Conservation (phyloP, 2,329 filamentous ascomycete species). For the Polytolypa hystricis region DNA sequence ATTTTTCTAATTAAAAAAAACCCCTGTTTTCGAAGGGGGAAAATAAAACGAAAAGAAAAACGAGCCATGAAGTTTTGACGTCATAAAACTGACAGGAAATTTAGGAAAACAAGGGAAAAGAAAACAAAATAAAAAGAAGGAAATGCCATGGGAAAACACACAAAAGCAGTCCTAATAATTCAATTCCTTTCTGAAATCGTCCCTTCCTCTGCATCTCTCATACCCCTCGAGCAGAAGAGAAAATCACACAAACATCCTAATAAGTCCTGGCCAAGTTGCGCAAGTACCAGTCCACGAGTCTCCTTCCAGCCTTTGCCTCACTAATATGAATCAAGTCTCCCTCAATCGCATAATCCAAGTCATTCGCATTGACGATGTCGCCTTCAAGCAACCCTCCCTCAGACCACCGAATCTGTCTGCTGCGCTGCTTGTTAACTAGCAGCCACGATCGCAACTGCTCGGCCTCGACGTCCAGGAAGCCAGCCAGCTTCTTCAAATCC, state of each 20-base stretch:
- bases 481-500: conserved; percentile 95
- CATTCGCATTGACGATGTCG: conserved; percentile 83
- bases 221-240: neutral
- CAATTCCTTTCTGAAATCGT: no score
- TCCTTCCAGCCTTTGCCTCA: conserved; percentile 94
- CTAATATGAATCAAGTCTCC: conserved; percentile 97
- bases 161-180: neutral
- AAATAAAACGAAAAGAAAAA: no score
- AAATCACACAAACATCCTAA: conserved; percentile 35
- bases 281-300: conserved; percentile 97
- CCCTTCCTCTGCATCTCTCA: no score
- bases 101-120: conserved; percentile 4
- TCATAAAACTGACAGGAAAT: no score
- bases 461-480: conserved; percentile 93
- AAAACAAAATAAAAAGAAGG: neutral
- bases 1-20: no score
- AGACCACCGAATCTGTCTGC: conserved; percentile 87
- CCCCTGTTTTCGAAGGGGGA: no score
- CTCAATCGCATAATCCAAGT: conserved; percentile 94
- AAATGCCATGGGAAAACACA: neutral
- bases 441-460: conserved; percentile 91
- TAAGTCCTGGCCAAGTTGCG: conserved; percentile 94
- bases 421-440: conserved; percentile 96
- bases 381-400: conserved; percentile 85
- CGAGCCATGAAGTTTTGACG: no score